Evolutionary conservation across 495 filamentous ascomycete genomes (phyloP), one percentile per base, ranked within the genome.

Genomic region (Aspergillus taichungensis): DNA sequence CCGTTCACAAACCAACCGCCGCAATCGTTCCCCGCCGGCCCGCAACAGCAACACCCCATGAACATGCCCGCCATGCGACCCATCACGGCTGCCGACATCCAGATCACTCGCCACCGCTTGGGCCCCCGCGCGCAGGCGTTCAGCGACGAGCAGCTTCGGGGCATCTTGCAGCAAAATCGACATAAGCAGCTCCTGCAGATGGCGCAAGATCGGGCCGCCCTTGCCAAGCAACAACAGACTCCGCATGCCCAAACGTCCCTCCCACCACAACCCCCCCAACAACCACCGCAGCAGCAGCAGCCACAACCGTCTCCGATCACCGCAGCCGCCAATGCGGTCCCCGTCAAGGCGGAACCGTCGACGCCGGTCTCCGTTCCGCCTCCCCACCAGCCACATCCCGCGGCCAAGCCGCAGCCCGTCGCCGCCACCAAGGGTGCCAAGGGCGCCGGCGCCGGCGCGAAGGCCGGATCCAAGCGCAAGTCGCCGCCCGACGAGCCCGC

Each of bases 401-500:
- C 47, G 28, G 24, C 52, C 31, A 61, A 63, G 48, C 36, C 53
- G 9, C 55, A 56, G 43, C 24, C 56, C 45, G 57, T 42, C 44
- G 14, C 48, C 13, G 18, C 53, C 37, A 54, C 40, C 1, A 69
- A 68, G 40, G 46, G 33, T 11, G 45, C 50, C 2, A 69, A 64
- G 38, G 55, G 42, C 5, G 29, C 59, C 43, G 13, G 57, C 40
- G 43, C 48, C 43, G 13, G 57, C 40, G 43, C 48, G 7, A 64
- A 74, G 60, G 52, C 61, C 52, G 29, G 54, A 66, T 31, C 58
- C 29, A 73, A 69, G 51, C 87, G 86, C 61, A 76, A 82, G 42
- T 56, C 76, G 6, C 75, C 66, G 45, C 72, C 71, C 34, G 85
- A 88, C 45, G 84, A 89, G 55, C 55, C 72, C 6, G 59, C 69